Conservation (phyloP, 2,329 filamentous ascomycete genomes). For the Xylariales sp. region DNA sequence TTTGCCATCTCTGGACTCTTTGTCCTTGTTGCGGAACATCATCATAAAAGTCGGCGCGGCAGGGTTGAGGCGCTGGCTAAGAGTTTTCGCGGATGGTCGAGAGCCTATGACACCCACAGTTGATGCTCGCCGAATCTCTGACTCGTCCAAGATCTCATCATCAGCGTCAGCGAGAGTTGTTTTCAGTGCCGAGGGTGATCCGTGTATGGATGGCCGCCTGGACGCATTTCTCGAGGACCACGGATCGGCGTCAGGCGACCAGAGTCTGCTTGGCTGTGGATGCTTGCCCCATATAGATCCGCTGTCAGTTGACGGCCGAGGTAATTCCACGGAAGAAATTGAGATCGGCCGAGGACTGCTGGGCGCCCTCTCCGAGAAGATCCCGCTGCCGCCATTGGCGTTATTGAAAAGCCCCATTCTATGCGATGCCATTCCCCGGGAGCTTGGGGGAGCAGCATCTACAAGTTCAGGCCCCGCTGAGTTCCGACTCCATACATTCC, state of each 20-base stretch:
- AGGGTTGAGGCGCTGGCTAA: slow-evolving; percentile 71
- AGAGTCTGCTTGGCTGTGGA: slow-evolving; percentile 53
- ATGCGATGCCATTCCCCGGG: slow-evolving; percentile 19
- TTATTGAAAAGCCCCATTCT: slow-evolving; percentile 24
- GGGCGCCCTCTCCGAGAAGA: slow-evolving; percentile 50
- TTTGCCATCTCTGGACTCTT: slow-evolving; percentile 23
- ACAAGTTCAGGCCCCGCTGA: slow-evolving; percentile 41
- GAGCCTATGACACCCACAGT: slow-evolving; percentile 76
- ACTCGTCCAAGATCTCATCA: slow-evolving; percentile 59
- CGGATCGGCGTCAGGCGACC: slow-evolving; percentile 54
- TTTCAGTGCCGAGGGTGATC: slow-evolving; percentile 61
- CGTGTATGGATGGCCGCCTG: slow-evolving; percentile 75
- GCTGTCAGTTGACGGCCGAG: slow-evolving; percentile 75
- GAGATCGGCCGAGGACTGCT: slow-evolving; percentile 63
- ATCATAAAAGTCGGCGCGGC: slow-evolving; percentile 66
- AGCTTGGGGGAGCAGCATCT: slow-evolving; percentile 24
- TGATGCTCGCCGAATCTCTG: slow-evolving; percentile 49
- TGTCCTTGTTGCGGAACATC: slow-evolving; percentile 47
- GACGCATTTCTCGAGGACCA: slow-evolving; percentile 66
- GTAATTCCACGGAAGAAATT: slow-evolving; percentile 65
- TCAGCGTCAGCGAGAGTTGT: slow-evolving; percentile 60
- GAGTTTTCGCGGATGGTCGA: slow-evolving; percentile 52
- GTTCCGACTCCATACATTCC: slow-evolving; percentile 53
- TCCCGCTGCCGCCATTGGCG: slow-evolving; percentile 43
- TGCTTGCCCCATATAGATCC: slow-evolving; percentile 67